Conservation (phyloP, 2,329 filamentous ascomycete species). For the Fusarium lateritium region DNA sequence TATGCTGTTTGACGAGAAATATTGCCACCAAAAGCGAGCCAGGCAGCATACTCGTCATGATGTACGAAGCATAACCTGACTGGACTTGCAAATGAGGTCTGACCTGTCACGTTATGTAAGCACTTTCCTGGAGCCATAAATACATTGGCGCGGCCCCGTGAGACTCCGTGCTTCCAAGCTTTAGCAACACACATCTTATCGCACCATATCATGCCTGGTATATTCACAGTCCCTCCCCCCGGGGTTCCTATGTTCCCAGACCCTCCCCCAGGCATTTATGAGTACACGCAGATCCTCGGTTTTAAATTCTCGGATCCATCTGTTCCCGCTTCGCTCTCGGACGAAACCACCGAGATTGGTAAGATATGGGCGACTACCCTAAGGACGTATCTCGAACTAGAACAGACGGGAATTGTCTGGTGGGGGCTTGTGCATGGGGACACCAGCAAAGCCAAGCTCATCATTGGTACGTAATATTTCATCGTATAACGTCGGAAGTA, state of each 20-base stretch:
- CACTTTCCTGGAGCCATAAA: not conserved
- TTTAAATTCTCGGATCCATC: constrained; percentile 10
- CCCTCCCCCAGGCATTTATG: constrained; percentile 2
- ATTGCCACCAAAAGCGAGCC: too few relatives aligned
- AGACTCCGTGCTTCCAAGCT: not conserved
- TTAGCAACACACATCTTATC: too few relatives aligned
- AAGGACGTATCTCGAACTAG: constrained; percentile 16
- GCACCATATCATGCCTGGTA: not conserved
- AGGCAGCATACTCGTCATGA: not conserved
- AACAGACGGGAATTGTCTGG: constrained; percentile 25
- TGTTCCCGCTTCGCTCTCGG: constrained; percentile 10
- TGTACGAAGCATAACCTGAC: too few relatives aligned
- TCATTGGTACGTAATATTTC: constrained; percentile 9
- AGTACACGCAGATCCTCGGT: constrained; percentile 11
- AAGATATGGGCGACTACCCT: constrained; percentile 25
- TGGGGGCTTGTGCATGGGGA: constrained; percentile 17
- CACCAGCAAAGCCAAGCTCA: constrained; percentile 15
- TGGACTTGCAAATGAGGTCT: not conserved
- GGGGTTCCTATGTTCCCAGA: too few relatives aligned
- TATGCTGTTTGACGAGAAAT: too few relatives aligned
- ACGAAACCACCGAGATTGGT: constrained; percentile 9
- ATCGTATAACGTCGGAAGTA: not conserved
- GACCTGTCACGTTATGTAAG: not conserved
- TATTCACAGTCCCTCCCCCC: not conserved
- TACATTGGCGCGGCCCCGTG: not conserved